Conservation (phyloP, 1,284 basidiomycete genomes). For the Butyriboletus appendiculatus region DNA sequence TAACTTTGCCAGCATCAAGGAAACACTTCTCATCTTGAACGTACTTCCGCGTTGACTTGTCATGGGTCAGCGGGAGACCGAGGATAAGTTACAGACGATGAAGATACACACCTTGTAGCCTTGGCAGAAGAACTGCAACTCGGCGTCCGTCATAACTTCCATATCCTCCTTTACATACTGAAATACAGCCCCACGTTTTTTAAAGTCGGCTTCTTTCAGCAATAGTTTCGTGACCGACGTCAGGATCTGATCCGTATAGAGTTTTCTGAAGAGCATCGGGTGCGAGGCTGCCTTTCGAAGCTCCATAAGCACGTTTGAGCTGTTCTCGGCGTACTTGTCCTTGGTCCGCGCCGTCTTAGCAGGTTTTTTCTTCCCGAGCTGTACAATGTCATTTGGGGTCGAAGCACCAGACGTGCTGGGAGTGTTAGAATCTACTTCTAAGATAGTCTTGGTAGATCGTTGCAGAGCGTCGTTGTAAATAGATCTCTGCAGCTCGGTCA, state of each 20-base stretch:
- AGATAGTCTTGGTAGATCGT: constrained; percentile 81
- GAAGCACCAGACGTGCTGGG: constrained; percentile 39
- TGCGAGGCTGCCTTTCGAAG: constrained; percentile 95
- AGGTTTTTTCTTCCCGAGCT: constrained; percentile 47
- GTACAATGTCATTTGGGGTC: constrained; percentile 38
- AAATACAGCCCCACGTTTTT: constrained; percentile 73
- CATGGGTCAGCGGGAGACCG: constrained; percentile 4
- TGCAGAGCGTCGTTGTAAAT: constrained; percentile 88
- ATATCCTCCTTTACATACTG: constrained; percentile 90
- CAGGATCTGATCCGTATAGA: constrained; percentile 80
- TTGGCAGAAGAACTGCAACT: constrained; percentile 81
- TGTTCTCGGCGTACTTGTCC: constrained; percentile 75
- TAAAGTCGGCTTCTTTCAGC: constrained; percentile 90
- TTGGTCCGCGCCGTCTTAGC: constrained; percentile 49
- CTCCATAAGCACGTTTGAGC: constrained; percentile 93
- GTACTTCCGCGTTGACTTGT: constrained; percentile 78
- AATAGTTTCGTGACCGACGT: constrained; percentile 78
- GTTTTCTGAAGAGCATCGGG: constrained; percentile 90
- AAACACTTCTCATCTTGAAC: constrained; percentile 77
- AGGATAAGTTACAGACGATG: neutral
- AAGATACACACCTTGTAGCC: constrained; percentile 69
- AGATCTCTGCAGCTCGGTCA: constrained; percentile 82
- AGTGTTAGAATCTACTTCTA: constrained; percentile 49
- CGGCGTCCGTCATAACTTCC: constrained; percentile 94
- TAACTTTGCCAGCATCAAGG: constrained; percentile 89